phyloP scores from a whole-genome alignment of 2,329 filamentous ascomycete species.

The Onygena corvina region DNA sequence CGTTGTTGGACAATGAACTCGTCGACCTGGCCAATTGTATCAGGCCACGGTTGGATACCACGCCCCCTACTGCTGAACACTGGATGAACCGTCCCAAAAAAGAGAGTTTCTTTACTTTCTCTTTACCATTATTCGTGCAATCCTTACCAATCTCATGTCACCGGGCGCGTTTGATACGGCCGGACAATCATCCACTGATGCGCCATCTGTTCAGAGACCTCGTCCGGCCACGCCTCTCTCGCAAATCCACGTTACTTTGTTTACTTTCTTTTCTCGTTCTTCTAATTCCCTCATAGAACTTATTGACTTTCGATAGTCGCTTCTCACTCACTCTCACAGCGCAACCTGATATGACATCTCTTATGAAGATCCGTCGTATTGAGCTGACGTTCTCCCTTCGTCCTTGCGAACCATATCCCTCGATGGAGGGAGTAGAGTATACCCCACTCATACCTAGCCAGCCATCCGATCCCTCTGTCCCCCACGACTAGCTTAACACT shows the following conservation, averaged over 20 bases:
- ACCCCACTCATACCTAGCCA: background rate
- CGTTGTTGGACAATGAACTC: constrained; percentile 1
- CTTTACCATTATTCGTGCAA: background rate
- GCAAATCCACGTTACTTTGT: background rate
- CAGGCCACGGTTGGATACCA: constrained; percentile 2
- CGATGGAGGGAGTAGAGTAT: background rate
- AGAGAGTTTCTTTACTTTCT: background rate
- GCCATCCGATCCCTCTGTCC: background rate
- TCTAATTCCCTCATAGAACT: background rate
- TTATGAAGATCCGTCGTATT: background rate
- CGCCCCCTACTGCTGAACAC: background rate
- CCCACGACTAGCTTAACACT: background rate
- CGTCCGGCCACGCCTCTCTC: background rate
- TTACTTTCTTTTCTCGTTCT: background rate
- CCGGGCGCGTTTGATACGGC: background rate
- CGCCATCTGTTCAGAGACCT: background rate
- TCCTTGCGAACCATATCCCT: background rate
- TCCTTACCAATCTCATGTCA: background rate
- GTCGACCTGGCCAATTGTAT: constrained; percentile 1
- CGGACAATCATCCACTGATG: background rate
- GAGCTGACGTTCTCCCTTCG: background rate
- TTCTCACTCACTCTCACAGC: background rate
- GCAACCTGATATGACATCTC: background rate
- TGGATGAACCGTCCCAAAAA: background rate
- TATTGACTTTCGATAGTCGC: background rate